phyloP scores from a whole-genome alignment of 139 green algal genomes.

The Raphidocelis subcapitata region DNA sequence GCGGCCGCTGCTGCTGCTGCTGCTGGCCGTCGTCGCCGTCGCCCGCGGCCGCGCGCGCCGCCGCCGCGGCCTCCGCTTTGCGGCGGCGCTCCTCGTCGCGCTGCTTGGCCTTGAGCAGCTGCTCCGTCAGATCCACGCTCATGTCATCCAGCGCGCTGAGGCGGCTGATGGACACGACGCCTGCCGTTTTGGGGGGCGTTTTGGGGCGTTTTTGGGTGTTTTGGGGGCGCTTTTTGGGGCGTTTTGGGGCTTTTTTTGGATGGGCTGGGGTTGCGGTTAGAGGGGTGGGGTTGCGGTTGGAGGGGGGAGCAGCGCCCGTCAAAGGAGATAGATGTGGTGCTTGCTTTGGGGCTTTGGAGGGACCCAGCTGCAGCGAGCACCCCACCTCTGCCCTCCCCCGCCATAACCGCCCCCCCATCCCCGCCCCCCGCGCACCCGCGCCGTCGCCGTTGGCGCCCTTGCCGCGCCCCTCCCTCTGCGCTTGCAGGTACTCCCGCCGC shows the following conservation, averaged over 20 bases:
- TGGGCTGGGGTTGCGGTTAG: too few species aligned
- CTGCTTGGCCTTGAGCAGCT: slow-evolving; percentile 33
- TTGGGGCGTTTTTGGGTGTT: too few species aligned
- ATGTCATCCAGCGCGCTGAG: slow-evolving; percentile 59
- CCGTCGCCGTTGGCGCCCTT: neutral
- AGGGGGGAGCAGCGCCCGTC: too few species aligned
- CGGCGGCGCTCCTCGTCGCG: slow-evolving; percentile 5
- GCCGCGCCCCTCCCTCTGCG: neutral
- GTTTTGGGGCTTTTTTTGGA: too few species aligned
- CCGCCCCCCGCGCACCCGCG: neutral
- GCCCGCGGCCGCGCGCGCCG: slow-evolving; percentile 10
- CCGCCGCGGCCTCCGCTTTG: slow-evolving; percentile 13
- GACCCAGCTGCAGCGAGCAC: too few species aligned
- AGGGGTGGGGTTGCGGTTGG: too few species aligned
- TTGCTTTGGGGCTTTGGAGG: too few species aligned
- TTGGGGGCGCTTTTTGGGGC: too few species aligned
- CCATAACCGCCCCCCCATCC: too few species aligned
- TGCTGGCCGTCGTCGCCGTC: neutral
- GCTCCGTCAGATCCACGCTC: slow-evolving; percentile 63
- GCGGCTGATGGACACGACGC: slow-evolving; percentile 49
- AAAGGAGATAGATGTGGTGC: too few species aligned
- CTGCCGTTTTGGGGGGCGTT: slow-evolving; percentile 3
- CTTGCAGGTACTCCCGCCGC: slow-evolving; percentile 21
- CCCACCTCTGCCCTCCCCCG: too few species aligned
- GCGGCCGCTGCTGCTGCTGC: neutral